Evolutionary conservation across 495 filamentous ascomycete genomes (phyloP).

Genomic region (Platismatia glauca): DNA sequence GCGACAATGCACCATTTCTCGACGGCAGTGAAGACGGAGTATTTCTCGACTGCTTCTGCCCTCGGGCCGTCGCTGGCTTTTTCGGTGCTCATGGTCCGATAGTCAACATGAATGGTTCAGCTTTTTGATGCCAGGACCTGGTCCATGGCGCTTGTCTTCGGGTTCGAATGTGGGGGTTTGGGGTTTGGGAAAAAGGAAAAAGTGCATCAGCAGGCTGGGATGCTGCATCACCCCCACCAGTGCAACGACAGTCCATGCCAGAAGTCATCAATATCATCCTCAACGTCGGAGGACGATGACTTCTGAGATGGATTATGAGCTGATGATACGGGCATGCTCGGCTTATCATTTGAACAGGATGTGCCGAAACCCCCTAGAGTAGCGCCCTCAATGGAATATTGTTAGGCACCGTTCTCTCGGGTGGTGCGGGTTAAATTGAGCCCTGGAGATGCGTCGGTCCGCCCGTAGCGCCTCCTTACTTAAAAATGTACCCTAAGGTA

Average conservation of each 20-base stretch:
- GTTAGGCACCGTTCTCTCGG: too few relatives aligned
- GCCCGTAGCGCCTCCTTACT: background rate
- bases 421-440: too few relatives aligned
- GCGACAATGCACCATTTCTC: slow-evolving; percentile 35
- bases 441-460: background rate
- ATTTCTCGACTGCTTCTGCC: slow-evolving; percentile 10
- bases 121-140: background rate
- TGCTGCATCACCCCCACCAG: background rate
- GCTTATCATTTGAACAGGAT: too few relatives aligned
- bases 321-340: too few relatives aligned
- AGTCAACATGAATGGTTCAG: background rate
- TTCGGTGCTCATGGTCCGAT: background rate
- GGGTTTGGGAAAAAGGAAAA: background rate
- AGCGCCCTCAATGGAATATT: too few relatives aligned
- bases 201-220: background rate
- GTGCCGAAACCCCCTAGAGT: too few relatives aligned
- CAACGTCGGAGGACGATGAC: too few relatives aligned
- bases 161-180: background rate
- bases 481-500: too few relatives aligned
- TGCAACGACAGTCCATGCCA: too few relatives aligned
- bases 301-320: too few relatives aligned
- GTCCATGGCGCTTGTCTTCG: background rate
- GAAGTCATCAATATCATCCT: too few relatives aligned
- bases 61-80: background rate
- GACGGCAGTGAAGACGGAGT: slow-evolving; percentile 21